phyloP scores from a whole-genome alignment of 1,284 basidiomycete genomes.

The Boletellus deceptivus region DNA sequence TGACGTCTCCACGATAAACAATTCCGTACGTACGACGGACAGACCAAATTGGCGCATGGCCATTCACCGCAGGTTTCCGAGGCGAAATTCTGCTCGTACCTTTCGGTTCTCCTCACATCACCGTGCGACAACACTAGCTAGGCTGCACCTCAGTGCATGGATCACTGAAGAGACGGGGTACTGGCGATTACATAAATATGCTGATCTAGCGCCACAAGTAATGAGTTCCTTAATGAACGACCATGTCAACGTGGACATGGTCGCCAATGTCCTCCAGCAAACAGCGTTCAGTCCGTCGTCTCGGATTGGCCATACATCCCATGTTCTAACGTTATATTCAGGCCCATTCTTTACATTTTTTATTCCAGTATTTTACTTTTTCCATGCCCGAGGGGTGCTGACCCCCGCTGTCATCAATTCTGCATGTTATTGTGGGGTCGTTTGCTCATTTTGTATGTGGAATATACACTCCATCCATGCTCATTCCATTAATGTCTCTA shows the following conservation, averaged over 20 bases:
- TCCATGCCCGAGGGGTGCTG: constrained; percentile 57
- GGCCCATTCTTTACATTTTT: constrained; percentile 82
- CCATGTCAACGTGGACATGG: constrained; percentile 66
- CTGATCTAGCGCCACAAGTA: too few relatives aligned
- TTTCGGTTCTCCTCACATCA: too few relatives aligned
- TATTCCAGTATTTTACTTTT: constrained; percentile 72
- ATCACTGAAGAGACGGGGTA: too few relatives aligned
- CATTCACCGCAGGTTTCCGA: too few relatives aligned
- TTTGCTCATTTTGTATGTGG: constrained; percentile 65
- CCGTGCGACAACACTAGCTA: too few relatives aligned
- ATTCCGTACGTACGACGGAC: too few relatives aligned
- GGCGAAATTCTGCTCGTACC: too few relatives aligned
- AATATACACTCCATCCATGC: neutral
- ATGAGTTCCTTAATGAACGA: constrained; percentile 45
- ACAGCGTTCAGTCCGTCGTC: constrained; percentile 69
- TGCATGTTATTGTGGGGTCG: constrained; percentile 49
- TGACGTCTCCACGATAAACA: too few relatives aligned
- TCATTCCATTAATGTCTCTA: constrained; percentile 5
- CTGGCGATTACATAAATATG: too few relatives aligned
- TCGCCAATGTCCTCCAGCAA: constrained; percentile 72
- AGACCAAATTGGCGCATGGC: too few relatives aligned
- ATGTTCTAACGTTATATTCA: constrained; percentile 29
- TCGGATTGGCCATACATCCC: neutral
- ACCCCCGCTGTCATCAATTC: constrained; percentile 53
- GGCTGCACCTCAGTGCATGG: too few relatives aligned